Base-by-base conservation (phyloP, 345 rosid genomes). In the Punica granatum region DNA sequence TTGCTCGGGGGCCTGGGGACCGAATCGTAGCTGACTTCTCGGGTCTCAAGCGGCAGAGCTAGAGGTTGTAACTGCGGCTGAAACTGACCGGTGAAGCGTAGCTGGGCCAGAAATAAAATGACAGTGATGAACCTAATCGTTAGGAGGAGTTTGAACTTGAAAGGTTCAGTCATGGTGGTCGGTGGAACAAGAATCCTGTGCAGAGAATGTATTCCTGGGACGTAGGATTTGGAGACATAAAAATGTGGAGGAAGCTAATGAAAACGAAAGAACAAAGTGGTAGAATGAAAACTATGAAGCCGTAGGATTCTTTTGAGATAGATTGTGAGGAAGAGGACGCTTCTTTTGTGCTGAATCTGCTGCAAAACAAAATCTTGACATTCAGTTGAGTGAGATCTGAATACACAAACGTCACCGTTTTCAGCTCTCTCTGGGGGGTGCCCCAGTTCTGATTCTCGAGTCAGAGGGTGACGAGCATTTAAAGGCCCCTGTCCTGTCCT, bases 41-140 rank as follows among this genome's bases (percentile, higher is more conserved):
- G 84, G 68, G 86, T 82, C 65, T 81, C 83, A 41, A 92, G 82
- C 0, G 98, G 93, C 13, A 92, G 65, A 72, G 89, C 72, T 6
- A 91, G 71, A 67, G 76, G 48, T 25, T 56, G 65, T 36, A 11
- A 66, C 70, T 18, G 77, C 64, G 13, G 74, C 60, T 19, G 58
- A 18, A 56, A 14, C 60, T 37, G 46, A 65, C 9, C 68, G 62
- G 79, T 39, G 60, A 70, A 51, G 39, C 72, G 60, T 66, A 60
- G 18, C 11, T 70, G 74, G 44, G 67, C 28, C 42, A 69, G 53
- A 70, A 75, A 65, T 62, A 71, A 49, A 49, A 78, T 15, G 56
- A 32, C 53, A 65, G 32, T 12, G 62, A 46, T n/a, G 79, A 71
- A 43, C 31, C 34, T 13, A 26, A 13, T 14, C 26, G n/a, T n/a